A percentile compares a stretch with the other conserved stretches of the same genome.
Conservation (phyloP, 305 asterid genomes). For the Ajuga reptans region DNA sequence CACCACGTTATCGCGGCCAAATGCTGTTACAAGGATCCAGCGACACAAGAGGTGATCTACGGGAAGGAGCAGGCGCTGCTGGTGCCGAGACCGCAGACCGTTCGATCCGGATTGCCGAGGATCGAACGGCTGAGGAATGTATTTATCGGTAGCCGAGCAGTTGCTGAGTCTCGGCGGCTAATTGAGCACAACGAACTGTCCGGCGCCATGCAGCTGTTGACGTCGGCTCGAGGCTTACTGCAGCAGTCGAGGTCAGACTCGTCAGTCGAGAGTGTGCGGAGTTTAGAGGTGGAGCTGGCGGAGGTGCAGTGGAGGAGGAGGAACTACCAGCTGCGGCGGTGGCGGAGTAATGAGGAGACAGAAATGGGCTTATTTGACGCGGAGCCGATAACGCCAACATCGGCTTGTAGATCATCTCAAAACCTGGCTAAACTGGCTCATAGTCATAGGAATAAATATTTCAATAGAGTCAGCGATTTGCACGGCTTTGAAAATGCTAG, state of each 20-base stretch:
- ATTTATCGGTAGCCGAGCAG: constrained; percentile 64
- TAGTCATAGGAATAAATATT: constrained; percentile 37
- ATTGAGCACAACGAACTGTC: constrained; percentile 51
- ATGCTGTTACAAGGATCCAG: constrained; percentile 57
- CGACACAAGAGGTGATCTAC: constrained; percentile 40
- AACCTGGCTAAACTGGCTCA: constrained; percentile 55
- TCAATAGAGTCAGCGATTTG: constrained; percentile 55
- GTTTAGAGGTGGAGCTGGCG: constrained; percentile 59
- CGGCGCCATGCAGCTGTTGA: constrained; percentile 57
- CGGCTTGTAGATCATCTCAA: constrained; percentile 76
- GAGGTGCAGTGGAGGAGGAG: constrained; percentile 63
- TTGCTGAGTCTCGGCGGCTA: constrained; percentile 66
- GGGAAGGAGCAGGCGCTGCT: constrained; percentile 45
- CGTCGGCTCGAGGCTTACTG: constrained; percentile 62
- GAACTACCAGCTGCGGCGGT: constrained; percentile 27
- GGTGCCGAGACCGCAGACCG: constrained; percentile 62
- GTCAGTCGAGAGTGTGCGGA: constrained; percentile 39
- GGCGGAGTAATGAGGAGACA: constrained; percentile 28
- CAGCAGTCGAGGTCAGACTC: constrained; percentile 43
- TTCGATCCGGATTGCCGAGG: constrained; percentile 37
- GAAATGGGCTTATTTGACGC: constrained; percentile 37
- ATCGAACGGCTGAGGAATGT: constrained; percentile 59
- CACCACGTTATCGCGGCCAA: constrained; percentile 55
- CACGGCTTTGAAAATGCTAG: constrained; percentile 96
- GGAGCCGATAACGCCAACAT: constrained; percentile 69